Base-by-base conservation (phyloP, 2,329 filamentous ascomycete genomes). In the Aspergillus intermedius region DNA sequence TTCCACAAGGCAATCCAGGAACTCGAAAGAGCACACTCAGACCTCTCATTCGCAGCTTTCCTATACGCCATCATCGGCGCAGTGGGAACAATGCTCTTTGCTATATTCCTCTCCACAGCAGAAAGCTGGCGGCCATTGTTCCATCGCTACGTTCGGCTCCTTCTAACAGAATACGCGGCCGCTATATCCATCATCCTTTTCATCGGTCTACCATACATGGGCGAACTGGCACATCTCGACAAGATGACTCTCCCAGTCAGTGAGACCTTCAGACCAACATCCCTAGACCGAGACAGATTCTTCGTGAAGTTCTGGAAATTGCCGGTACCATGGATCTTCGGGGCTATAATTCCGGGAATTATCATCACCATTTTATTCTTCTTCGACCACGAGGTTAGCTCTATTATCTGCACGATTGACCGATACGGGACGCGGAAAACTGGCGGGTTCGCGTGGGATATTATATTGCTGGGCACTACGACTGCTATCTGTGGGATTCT, bases 371-470 rank as follows among this genome's bases (percentile, higher is more conserved):
- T 81, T 0, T 74, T 85, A 22, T 86, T 85, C 69, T 85, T 82
- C 67, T 85, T 85, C 60, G 82, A 86, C 52, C 82, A 85, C 56
- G 83, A 86, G 61, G 82, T 85, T 46, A 84, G 80, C 60, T 83
- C 78, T 46, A 85, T 86, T 48, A 85, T 84, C 52, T 84, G 81
- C 58, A 85, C 82, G 0, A 75, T 80, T 40, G 71, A 78, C 37
- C 73, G 80, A 3, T 85, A 84, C 59, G 80, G 80, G 6, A 78
- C 76, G 2, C 70, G 71, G 48, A 84, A 84, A 55, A 80, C 80
- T 0, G 78, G 79, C 0, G 82, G 81, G 0, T 84, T 82, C 54
- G 79, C 82, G 1, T 83, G 81, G 79, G 82, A 84, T 55, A 77
- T 85, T 40, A 71, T 77, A 13, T 70, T 86, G 1, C 70, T 85